Base-by-base conservation (phyloP, 2,329 filamentous ascomycete genomes). In the Anisogramma anomala region DNA sequence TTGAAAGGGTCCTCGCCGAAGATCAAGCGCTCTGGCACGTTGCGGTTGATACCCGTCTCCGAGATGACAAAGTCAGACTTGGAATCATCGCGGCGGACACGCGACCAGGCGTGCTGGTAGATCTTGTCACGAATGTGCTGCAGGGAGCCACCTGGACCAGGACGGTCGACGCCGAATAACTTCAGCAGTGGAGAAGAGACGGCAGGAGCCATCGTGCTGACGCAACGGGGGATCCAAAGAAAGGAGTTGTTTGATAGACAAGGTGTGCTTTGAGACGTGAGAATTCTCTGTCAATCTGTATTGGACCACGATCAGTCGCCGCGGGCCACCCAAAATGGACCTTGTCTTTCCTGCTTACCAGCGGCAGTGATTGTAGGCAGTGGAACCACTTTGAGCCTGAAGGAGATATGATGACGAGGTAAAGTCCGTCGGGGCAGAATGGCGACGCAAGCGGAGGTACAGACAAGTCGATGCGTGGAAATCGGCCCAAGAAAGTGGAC, bases 31-130 rank as follows among this genome's bases (percentile, higher is more conserved):
- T 41, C 19, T 13, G 17, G 32, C 14, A 46, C 39, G 22, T 48
- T 48, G 31, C 46, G 46, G 17, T 48, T 30, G 36, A 48, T 3
- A n/a, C 46, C 46, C 4, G 20, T 18, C 33, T 48, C 35, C 28
- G 46, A 48, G 5, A 48, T 9, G 15, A 43, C 40, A 26, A 33
- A 43, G n/a, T 46, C 43, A 13, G 39, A 20, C 14, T 46, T 48
- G 20, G 8, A 19, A 8, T 34, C 14, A 15, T 48, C 46, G 6
- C 43, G 43, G n/a, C 42, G 43, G 4, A 39, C 22, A 3, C 36
- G 39, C 10, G 39, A 40, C 43, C 43, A 48, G 11, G 34, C 31
- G 6, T 38, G 26, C 6, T 28, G 33, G 33, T 48, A 48, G 20
- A 48, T 48, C 20, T 25, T 40, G 20, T 39, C 34, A 28, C 43